Percentiles rank a stretch among this genome's conserved stretches.
Evolutionary conservation across 2,329 filamentous ascomycete genomes (phyloP).

Genomic region (Bipolaris victoriae): DNA sequence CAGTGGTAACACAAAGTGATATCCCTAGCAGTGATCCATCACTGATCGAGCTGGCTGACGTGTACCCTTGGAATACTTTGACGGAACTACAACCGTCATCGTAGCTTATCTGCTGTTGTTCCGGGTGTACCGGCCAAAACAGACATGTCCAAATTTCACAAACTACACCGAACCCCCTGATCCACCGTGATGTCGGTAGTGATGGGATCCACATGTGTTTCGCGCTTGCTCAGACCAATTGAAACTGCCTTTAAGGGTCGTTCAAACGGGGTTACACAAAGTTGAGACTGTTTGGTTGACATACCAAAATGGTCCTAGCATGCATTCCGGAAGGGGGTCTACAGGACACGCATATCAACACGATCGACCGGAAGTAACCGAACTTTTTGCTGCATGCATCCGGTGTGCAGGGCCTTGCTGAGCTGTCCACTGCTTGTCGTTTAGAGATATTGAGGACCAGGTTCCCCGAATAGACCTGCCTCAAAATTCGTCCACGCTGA

Average conservation of each 20-base stretch:
- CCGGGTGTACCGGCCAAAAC: conserved; percentile 23
- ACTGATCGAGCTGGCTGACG: neutral
- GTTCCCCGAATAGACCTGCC: conserved; percentile 30
- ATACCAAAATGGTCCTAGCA: conserved; percentile 29
- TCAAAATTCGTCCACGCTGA: conserved; percentile 11
- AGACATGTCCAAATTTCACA: conserved; percentile 22
- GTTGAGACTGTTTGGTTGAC: conserved; percentile 35
- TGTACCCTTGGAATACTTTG: neutral
- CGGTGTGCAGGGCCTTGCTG: conserved; percentile 24
- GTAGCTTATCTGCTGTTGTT: conserved; percentile 18
- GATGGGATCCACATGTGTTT: conserved; percentile 8
- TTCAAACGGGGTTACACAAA: conserved; percentile 34
- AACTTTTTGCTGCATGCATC: conserved; percentile 42
- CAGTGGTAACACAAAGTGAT: neutral
- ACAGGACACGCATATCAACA: conserved; percentile 23
- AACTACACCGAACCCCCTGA: conserved; percentile 18
- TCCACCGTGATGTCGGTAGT: conserved; percentile 17
- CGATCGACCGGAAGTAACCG: conserved; percentile 45
- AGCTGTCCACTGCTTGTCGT: conserved; percentile 23
- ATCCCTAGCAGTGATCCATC: neutral
- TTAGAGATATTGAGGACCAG: conserved; percentile 17
- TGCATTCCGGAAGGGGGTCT: conserved; percentile 33
- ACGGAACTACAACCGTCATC: neutral
- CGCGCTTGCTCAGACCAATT: conserved; percentile 29
- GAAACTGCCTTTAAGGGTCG: conserved; percentile 19